Evolutionary conservation across 2,329 filamentous ascomycete genomes (phyloP).

Genomic region (Trichophaea hybrida): DNA sequence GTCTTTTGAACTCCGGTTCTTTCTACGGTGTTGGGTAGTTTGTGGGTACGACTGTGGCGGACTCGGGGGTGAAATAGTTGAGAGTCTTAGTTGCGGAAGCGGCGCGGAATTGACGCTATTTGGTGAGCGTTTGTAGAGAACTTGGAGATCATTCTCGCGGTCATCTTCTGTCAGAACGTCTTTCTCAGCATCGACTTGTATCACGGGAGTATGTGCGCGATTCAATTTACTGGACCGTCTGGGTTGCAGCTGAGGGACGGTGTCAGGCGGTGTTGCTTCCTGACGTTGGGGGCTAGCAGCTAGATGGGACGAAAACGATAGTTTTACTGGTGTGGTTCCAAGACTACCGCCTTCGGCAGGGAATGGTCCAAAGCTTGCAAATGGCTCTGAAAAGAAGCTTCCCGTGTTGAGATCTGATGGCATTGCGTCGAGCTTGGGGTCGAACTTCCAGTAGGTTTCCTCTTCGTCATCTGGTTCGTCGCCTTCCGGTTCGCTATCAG

Average conservation of each 20-base stretch:
- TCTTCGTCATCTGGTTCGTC: neutral
- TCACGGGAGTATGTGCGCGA: neutral
- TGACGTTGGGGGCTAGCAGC: neutral
- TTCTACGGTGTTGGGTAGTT: neutral
- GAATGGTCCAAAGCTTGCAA: neutral
- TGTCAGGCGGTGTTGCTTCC: neutral
- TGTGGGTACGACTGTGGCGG: neutral
- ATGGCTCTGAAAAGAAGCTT: slow-evolving; percentile 1
- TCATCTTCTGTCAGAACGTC: neutral
- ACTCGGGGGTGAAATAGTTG: neutral
- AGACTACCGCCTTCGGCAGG: neutral
- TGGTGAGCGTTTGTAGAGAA: neutral
- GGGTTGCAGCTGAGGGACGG: neutral
- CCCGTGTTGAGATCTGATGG: neutral
- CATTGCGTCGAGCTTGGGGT: neutral
- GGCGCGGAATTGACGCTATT: neutral
- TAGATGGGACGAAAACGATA: neutral
- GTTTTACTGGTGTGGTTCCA: neutral
- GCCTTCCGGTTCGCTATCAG: neutral
- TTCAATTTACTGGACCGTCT: neutral
- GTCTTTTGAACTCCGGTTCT: neutral
- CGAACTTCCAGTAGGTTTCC: neutral
- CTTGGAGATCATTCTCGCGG: neutral
- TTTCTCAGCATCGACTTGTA: neutral
- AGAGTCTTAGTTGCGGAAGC: neutral